Evolutionary conservation across 192 early-diverging fungal species (phyloP).

Genomic region (Gonapodya sp.): DNA sequence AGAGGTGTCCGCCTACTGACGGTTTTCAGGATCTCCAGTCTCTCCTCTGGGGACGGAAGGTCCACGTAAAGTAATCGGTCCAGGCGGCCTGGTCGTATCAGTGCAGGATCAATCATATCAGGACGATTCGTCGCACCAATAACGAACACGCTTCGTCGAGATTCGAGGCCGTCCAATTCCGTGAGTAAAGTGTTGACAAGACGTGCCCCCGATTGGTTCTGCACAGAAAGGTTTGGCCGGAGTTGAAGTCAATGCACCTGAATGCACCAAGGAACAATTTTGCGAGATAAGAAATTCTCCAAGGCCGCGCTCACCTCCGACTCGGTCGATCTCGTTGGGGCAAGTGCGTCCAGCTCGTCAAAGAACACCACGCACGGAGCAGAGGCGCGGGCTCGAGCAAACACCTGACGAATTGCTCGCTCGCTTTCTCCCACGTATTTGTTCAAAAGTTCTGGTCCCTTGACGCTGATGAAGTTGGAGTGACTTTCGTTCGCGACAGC

Average conservation of each 20-base stretch:
- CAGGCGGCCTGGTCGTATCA: conserved; percentile 92
- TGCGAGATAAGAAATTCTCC: conserved; percentile 21
- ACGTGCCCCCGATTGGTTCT: conserved; percentile 82
- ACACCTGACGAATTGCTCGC: conserved; percentile 88
- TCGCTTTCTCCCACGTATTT: conserved; percentile 99
- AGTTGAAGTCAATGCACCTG: too few relatives aligned
- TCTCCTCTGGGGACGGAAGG: conserved; percentile 68
- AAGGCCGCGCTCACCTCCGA: conserved; percentile 50
- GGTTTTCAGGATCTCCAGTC: conserved; percentile 75
- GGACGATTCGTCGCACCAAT: conserved; percentile 97
- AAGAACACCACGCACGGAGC: conserved; percentile 96
- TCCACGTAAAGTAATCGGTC: conserved; percentile 98
- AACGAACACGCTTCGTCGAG: conserved; percentile 81
- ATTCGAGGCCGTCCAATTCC: conserved; percentile 91
- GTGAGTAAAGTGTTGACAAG: conserved; percentile 96
- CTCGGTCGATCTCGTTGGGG: conserved; percentile 75
- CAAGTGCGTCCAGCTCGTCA: conserved; percentile 94
- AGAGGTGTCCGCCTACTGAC: conserved; percentile 72
- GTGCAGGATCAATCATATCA: conserved; percentile 95
- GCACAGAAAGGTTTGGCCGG: conserved; percentile 5
- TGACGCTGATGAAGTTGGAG: conserved; percentile 97
- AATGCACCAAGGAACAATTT: too few relatives aligned
- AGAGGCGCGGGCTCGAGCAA: conserved; percentile 83
- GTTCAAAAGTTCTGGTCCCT: conserved; percentile 94
- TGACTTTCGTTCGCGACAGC: conserved; percentile 96